These are phyloP conservation scores for Penicillium brasilianum DNA, from an alignment of 2,329 filamentous ascomycete species.

Conservation along the genomic window DNA sequence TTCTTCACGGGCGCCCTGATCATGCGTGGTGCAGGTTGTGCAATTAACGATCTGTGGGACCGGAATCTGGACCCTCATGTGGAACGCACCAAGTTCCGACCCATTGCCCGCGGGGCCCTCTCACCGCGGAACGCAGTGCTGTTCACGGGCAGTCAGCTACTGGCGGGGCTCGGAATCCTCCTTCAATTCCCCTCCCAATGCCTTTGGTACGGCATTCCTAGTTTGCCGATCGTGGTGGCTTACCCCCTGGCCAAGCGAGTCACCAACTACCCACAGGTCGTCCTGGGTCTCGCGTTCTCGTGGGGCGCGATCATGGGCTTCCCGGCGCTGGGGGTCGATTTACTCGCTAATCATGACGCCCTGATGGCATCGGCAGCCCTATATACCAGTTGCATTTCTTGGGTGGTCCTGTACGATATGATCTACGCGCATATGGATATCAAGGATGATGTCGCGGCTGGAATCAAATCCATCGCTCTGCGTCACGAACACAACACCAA, in stretches of 20 bases:
- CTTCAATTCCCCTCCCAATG: conserved; percentile 50
- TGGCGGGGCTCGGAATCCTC: conserved; percentile 49
- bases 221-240: conserved; percentile 50
- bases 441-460: conserved; percentile 55
- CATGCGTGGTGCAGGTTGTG: conserved; percentile 58
- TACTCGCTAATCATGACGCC: conserved; percentile 46
- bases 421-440: conserved; percentile 60
- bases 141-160: conserved; percentile 51
- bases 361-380: conserved; percentile 47
- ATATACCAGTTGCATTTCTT: conserved; percentile 54
- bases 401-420: conserved; percentile 58
- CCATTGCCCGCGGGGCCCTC: conserved; percentile 58
- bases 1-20: conserved; percentile 54
- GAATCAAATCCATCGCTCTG: conserved; percentile 58
- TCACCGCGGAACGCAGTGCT: conserved; percentile 50
- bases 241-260: conserved; percentile 60
- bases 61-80: conserved; percentile 60
- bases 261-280: conserved; percentile 59
- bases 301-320: conserved; percentile 57
- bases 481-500: conserved; percentile 55
- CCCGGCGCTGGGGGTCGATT: conserved; percentile 52
- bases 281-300: conserved; percentile 58
- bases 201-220: conserved; percentile 51
- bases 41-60: conserved; percentile 63
- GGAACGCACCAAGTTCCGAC: conserved; percentile 56